A percentile compares a stretch with the other conserved stretches of the same genome.
Evolutionary conservation across 257 asterid genomes (phyloP).

Genomic region (Plantago ovata): DNA sequence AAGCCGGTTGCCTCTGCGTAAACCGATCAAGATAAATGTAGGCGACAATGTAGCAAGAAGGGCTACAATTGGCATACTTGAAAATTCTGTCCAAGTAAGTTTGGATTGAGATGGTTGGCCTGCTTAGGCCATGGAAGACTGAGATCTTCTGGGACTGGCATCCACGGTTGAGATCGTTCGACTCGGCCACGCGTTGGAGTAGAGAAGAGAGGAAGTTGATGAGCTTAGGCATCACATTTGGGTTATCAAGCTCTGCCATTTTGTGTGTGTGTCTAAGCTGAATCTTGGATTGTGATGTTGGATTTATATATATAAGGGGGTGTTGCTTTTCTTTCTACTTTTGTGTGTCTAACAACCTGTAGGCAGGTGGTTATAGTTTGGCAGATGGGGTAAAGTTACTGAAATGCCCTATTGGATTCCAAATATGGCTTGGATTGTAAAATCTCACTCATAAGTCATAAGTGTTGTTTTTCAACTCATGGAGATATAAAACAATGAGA

Average conservation of each 20-base stretch:
- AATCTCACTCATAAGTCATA: too few relatives aligned
- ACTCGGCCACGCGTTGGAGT: slow-evolving; percentile 66
- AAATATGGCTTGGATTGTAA: slow-evolving; percentile 28
- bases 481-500: too few relatives aligned
- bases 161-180: slow-evolving; percentile 55
- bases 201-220: slow-evolving; percentile 75
- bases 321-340: slow-evolving; percentile 8
- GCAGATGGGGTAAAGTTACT: slow-evolving; percentile 23
- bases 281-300: slow-evolving; percentile 27
- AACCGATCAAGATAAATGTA: slow-evolving; percentile 89
- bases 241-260: slow-evolving; percentile 72
- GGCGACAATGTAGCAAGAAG: slow-evolving; percentile 85
- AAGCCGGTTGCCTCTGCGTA: slow-evolving; percentile 62
- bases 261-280: slow-evolving; percentile 13
- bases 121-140: slow-evolving; percentile 70
- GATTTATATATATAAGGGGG: slow-evolving; percentile 16
- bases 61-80: slow-evolving; percentile 93
- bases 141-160: slow-evolving; percentile 54
- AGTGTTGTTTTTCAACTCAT: too few relatives aligned
- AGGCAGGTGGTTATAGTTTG: slow-evolving; percentile 38
- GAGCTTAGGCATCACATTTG: slow-evolving; percentile 57
- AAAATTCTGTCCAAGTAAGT: slow-evolving; percentile 72
- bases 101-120: slow-evolving; percentile 74
- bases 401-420: slow-evolving; percentile 30
- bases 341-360: slow-evolving; percentile 34